Conservation (phyloP, 1,139 yeast species). For the Taphrina flavorubra region DNA sequence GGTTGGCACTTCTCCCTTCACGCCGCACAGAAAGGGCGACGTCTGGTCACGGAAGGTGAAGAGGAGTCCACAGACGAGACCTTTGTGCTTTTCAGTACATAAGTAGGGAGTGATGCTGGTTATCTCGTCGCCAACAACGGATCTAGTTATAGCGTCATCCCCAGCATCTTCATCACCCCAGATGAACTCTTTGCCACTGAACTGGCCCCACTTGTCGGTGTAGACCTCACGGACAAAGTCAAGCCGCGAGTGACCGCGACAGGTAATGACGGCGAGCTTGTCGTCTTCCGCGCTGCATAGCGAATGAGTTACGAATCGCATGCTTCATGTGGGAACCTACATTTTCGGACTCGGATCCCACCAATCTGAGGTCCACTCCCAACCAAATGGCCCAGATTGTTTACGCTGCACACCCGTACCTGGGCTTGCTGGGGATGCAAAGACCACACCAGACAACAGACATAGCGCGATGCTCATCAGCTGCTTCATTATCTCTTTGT, state of each 20-base stretch:
- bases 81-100: conserved; percentile 12
- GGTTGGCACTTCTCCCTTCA: neutral
- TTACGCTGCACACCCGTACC: neutral
- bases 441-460: neutral
- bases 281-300: neutral
- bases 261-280: neutral
- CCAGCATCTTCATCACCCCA: conserved; percentile 6
- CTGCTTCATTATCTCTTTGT: too few relatives aligned
- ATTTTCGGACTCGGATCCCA: conserved; percentile 1
- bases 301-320: neutral
- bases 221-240: neutral
- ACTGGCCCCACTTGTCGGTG: neutral
- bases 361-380: neutral
- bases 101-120: conserved; percentile 2
- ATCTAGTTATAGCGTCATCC: neutral
- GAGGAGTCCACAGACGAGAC: conserved; percentile 7
- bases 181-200: neutral
- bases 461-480: neutral
- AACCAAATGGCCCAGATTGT: conserved; percentile 1
- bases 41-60: neutral
- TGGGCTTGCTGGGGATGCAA: neutral
- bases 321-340: neutral
- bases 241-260: neutral
- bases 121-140: neutral
- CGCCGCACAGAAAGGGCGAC: neutral